Evolutionary conservation across 2,329 filamentous ascomycete species (phyloP).

Genomic region (Sphaerulina populicola): DNA sequence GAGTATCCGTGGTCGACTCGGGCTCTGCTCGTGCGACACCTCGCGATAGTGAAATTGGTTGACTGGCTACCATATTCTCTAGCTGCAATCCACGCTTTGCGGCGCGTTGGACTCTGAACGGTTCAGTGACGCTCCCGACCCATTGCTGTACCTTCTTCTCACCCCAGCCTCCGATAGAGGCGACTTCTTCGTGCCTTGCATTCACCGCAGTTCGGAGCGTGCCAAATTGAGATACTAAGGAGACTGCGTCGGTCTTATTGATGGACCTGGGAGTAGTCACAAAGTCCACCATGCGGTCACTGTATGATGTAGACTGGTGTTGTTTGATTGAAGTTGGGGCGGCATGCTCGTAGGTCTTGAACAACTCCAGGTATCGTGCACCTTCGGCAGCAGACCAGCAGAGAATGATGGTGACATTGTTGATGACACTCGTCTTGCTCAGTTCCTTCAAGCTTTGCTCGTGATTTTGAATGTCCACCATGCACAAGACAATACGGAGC

Average conservation of each 20-base stretch:
- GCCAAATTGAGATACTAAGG: constrained; percentile 84
- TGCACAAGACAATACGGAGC: constrained; percentile 73
- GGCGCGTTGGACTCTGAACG: constrained; percentile 68
- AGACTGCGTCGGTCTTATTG: constrained; percentile 90
- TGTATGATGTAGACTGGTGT: constrained; percentile 73
- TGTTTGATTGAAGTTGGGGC: constrained; percentile 74
- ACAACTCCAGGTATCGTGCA: constrained; percentile 85
- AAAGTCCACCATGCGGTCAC: constrained; percentile 83
- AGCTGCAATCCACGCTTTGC: constrained; percentile 46
- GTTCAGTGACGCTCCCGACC: constrained; percentile 72
- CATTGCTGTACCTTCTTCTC: constrained; percentile 88
- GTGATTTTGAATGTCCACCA: constrained; percentile 94
- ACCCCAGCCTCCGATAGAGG: constrained; percentile 82
- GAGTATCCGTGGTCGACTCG: constrained; percentile 1
- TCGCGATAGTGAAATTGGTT: constrained; percentile 24
- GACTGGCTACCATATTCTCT: constrained; percentile 29
- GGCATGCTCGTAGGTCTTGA: constrained; percentile 89
- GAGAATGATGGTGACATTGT: constrained; percentile 82
- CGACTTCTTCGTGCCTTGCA: constrained; percentile 75
- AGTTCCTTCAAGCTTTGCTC: constrained; percentile 83
- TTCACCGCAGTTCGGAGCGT: constrained; percentile 81
- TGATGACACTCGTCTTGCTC: constrained; percentile 84
- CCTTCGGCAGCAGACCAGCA: constrained; percentile 94
- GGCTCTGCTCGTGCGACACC: constrained; percentile 24
- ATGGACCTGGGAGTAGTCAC: constrained; percentile 81